These are phyloP conservation scores for Tilletia horrida DNA, from an alignment of 1,284 basidiomycete genomes.

Conservation along the genomic window DNA sequence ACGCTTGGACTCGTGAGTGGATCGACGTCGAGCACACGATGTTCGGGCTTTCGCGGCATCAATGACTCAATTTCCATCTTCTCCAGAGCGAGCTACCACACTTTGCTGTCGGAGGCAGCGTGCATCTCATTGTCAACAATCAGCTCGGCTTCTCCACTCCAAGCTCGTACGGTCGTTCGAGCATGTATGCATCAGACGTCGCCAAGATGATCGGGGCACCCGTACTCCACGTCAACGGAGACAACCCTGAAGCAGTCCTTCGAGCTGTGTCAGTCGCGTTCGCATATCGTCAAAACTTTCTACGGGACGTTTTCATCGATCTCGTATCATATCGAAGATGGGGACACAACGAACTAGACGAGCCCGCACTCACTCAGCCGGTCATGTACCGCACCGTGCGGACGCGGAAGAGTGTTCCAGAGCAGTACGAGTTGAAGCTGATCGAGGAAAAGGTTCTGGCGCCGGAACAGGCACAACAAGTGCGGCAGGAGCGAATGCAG, in stretches of 20 bases:
- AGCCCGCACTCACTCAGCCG: constrained; percentile 51
- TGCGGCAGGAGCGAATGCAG: constrained; percentile 13
- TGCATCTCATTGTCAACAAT: constrained; percentile 83
- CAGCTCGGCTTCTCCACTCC: constrained; percentile 79
- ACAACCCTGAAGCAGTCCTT: constrained; percentile 63
- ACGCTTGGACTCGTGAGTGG: constrained; percentile 65
- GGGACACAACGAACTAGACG: constrained; percentile 86
- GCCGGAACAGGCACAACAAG: constrained; percentile 3
- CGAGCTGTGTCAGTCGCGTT: constrained; percentile 75
- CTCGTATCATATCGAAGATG: constrained; percentile 73
- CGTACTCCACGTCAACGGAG: constrained; percentile 85
- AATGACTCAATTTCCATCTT: background rate
- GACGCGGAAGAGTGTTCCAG: constrained; percentile 68
- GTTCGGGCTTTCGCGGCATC: background rate
- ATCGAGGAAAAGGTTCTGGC: constrained; percentile 56
- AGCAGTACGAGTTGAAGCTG: constrained; percentile 74
- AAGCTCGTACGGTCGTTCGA: constrained; percentile 73
- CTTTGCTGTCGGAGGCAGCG: constrained; percentile 79
- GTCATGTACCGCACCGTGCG: constrained; percentile 79
- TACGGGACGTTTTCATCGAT: constrained; percentile 65
- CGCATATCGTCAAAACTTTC: constrained; percentile 66
- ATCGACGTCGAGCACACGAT: too few species aligned
- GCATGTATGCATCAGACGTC: constrained; percentile 80
- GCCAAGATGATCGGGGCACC: constrained; percentile 86
- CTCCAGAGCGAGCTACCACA: constrained; percentile 61